Evolutionary conservation across 2,329 filamentous ascomycete genomes (phyloP), one percentile per base, ranked within the genome.

Genomic region (Akanthomyces muscarius): DNA sequence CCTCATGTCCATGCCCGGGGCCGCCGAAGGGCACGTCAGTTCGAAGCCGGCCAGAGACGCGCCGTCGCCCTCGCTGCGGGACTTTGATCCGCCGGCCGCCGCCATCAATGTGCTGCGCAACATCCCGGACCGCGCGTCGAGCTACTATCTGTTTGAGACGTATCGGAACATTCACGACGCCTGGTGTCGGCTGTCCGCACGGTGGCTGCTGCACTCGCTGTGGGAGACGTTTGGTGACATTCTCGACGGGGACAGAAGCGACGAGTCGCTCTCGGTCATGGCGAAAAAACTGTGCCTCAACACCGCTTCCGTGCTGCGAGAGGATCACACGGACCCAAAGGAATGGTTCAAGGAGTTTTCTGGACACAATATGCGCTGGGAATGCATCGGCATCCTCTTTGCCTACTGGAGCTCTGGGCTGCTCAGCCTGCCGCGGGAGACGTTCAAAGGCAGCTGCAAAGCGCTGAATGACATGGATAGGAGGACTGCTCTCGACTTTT

Each of bases 321-420:
- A 78, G 11, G 68, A 75, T 2, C 72, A 76, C 30, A 65, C 69
- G 0, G 68, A 71, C 23, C 66, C 74, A 1, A 63, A 69, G 2
- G 64, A 64, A 23, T 78, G 76, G 76, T 57, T 74, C 1, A 65
- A 64, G 1, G 73, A 75, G 38, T 76, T 78, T 56, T 72, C 68
- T 3, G 76, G 76, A 0, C 60, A 63, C 0, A 74, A 72, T 5
- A 65, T 75, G 47, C 71, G 76, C 3, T 78, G 76, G 76, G 76
- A 78, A 60, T 69, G 72, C 0, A 53, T 78, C 8, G 76, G 76
- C 0, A 62, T 76, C 5, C 63, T 76, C 1, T 78, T 73, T 28
- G 66, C 63, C 7, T 67, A 66, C 54, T 68, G 67, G 65, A 65
- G 67, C 5, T 42, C 50, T 33, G 44, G 52, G n/a, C 41, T 64